Percentiles rank a stretch among this genome's conserved stretches.
Evolutionary conservation across 129 eudicot species (phyloP).

Genomic region (Artemisia annua): DNA sequence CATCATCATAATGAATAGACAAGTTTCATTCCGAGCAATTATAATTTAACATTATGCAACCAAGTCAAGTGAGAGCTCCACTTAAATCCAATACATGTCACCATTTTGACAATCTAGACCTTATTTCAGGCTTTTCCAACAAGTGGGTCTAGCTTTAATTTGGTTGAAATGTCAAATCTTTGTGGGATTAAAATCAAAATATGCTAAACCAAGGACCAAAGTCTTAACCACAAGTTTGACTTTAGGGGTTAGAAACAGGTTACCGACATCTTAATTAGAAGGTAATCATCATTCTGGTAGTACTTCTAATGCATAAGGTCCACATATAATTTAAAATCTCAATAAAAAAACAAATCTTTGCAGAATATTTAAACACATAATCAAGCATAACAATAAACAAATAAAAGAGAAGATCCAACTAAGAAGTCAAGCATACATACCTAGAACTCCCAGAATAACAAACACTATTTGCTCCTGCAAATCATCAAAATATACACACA

Average conservation of each 20-base stretch:
- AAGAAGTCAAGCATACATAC: constrained; percentile 34
- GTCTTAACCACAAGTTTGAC: too few relatives aligned
- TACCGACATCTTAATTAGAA: too few relatives aligned
- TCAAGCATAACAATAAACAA: background rate
- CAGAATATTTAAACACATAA: background rate
- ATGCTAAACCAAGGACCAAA: too few relatives aligned
- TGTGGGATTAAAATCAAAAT: too few relatives aligned
- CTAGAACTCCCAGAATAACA: constrained; percentile 49
- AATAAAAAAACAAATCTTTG: background rate
- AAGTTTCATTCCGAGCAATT: too few relatives aligned
- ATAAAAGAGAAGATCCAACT: constrained; percentile 36
- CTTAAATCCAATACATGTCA: constrained; percentile 3
- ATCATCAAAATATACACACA: constrained; percentile 13
- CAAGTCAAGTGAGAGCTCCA: background rate
- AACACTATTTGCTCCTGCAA: constrained; percentile 55
- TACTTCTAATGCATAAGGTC: constrained; percentile 5
- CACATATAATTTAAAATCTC: background rate
- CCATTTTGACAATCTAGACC: too few relatives aligned
- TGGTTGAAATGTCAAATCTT: too few relatives aligned
- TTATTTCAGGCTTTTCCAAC: too few relatives aligned
- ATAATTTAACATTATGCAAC: background rate
- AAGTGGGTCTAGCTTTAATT: too few relatives aligned
- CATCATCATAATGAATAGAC: background rate
- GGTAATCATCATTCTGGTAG: background rate
- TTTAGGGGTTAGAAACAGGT: too few relatives aligned